Evolutionary conservation across 192 early-diverging fungal species (phyloP).

Genomic region (Podila clonocystis): DNA sequence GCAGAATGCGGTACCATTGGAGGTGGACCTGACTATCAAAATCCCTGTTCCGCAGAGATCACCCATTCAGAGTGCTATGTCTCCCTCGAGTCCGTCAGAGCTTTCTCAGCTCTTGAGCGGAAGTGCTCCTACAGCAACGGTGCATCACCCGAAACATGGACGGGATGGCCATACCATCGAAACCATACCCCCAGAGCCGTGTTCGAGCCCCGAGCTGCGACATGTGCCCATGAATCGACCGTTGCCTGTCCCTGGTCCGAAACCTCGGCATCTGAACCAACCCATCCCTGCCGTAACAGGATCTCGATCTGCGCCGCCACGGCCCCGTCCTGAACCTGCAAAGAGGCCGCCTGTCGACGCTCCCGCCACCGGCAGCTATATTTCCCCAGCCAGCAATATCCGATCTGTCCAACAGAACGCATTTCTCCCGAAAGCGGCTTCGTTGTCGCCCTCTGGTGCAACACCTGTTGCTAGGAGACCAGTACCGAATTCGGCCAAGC

Average conservation of each 20-base stretch:
- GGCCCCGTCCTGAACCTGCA: neutral
- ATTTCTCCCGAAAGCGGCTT: slow-evolving; percentile 20
- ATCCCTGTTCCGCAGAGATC: slow-evolving; percentile 6
- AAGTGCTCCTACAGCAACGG: neutral
- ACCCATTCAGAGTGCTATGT: neutral
- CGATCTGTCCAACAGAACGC: slow-evolving; percentile 18
- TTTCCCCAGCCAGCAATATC: neutral
- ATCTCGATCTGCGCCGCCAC: neutral
- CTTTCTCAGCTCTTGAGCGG: slow-evolving; percentile 17
- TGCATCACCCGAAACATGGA: slow-evolving; percentile 11
- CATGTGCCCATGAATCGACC: slow-evolving; percentile 41
- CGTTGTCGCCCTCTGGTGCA: neutral
- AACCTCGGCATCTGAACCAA: slow-evolving; percentile 28
- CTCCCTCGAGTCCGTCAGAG: slow-evolving; percentile 11
- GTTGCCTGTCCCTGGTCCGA: slow-evolving; percentile 32
- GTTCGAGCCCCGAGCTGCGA: slow-evolving; percentile 14
- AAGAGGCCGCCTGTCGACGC: neutral
- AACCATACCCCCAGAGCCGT: slow-evolving; percentile 2
- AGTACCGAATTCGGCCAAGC: neutral
- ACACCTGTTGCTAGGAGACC: neutral
- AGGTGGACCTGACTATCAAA: slow-evolving; percentile 19
- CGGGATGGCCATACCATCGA: slow-evolving; percentile 12
- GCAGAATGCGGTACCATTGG: neutral
- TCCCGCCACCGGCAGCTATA: neutral
- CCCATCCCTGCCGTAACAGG: neutral